Evolutionary conservation across 2,329 filamentous ascomycete genomes (phyloP).

Genomic region (Botryosphaeria agaves): DNA sequence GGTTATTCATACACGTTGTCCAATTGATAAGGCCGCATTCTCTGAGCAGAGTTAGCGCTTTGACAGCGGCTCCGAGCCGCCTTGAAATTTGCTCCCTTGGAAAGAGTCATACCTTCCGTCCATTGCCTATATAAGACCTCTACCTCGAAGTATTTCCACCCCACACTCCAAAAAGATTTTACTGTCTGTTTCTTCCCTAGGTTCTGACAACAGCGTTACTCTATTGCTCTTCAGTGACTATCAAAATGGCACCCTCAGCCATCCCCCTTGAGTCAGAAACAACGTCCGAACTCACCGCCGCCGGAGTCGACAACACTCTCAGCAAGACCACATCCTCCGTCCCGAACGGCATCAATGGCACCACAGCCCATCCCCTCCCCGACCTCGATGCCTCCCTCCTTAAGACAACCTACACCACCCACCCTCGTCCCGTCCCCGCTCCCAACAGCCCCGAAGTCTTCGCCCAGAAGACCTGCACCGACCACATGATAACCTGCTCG

Average conservation of each 20-base stretch:
- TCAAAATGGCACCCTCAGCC: conserved; percentile 14
- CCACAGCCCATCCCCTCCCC: conserved; percentile 12
- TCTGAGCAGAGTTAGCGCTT: too few species aligned
- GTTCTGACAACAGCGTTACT: too few species aligned
- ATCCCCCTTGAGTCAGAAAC: conserved; percentile 16
- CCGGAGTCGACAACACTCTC: conserved; percentile 15
- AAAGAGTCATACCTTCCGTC: too few species aligned
- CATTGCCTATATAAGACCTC: too few species aligned
- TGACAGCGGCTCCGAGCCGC: too few species aligned
- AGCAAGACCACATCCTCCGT: conserved; percentile 4
- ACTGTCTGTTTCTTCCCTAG: too few species aligned
- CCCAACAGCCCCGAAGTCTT: conserved; percentile 21
- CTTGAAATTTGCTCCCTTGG: too few species aligned
- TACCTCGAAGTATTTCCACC: too few species aligned
- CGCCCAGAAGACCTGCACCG: conserved; percentile 39
- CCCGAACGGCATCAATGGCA: conserved; percentile 7
- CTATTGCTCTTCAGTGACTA: too few species aligned
- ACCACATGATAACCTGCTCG: conserved; percentile 70
- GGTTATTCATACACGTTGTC: too few species aligned
- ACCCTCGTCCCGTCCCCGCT: conserved; percentile 23
- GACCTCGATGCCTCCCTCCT: conserved; percentile 26
- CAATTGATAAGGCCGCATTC: too few species aligned
- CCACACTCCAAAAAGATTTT: too few species aligned
- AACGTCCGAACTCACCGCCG: conserved; percentile 16
- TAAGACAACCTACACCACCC: conserved; percentile 20